phyloP scores from a whole-genome alignment of 2,329 filamentous ascomycete species.

The Alternaria gaisen region DNA sequence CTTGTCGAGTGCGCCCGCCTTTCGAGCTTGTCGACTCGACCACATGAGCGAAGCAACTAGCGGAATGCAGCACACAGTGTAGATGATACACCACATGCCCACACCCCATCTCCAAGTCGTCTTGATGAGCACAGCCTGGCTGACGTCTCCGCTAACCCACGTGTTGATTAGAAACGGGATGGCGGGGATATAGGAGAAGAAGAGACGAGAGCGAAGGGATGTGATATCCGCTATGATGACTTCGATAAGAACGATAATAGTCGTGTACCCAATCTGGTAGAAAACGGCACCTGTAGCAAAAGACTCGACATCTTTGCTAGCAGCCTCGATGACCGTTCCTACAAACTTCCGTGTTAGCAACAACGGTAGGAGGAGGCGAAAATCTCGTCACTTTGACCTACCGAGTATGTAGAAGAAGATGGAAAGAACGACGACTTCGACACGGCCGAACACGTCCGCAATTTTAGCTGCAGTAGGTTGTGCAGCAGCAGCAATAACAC shows the following conservation, averaged over 20 bases:
- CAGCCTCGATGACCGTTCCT: slow-evolving; percentile 65
- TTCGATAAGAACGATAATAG: slow-evolving; percentile 68
- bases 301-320: slow-evolving; percentile 57
- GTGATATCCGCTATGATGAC: slow-evolving; percentile 72
- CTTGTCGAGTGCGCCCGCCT: slow-evolving; percentile 57
- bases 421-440: slow-evolving; percentile 65
- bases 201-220: slow-evolving; percentile 67
- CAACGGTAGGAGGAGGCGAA: neutral
- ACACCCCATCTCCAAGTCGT: slow-evolving; percentile 68
- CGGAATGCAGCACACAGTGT: slow-evolving; percentile 64
- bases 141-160: slow-evolving; percentile 69
- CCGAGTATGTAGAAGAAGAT: slow-evolving; percentile 64
- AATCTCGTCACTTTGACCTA: neutral
- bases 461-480: slow-evolving; percentile 67
- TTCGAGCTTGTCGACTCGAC: slow-evolving; percentile 60
- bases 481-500: slow-evolving; percentile 66
- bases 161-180: slow-evolving; percentile 60
- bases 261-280: slow-evolving; percentile 63
- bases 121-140: slow-evolving; percentile 58
- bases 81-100: slow-evolving; percentile 70
- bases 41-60: slow-evolving; percentile 62
- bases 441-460: slow-evolving; percentile 68
- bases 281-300: slow-evolving; percentile 59
- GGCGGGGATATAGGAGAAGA: slow-evolving; percentile 67
- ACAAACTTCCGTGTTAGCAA: neutral